Base-by-base conservation (phyloP, 768 basidiomycete species). In the Trametes coccinea region DNA sequence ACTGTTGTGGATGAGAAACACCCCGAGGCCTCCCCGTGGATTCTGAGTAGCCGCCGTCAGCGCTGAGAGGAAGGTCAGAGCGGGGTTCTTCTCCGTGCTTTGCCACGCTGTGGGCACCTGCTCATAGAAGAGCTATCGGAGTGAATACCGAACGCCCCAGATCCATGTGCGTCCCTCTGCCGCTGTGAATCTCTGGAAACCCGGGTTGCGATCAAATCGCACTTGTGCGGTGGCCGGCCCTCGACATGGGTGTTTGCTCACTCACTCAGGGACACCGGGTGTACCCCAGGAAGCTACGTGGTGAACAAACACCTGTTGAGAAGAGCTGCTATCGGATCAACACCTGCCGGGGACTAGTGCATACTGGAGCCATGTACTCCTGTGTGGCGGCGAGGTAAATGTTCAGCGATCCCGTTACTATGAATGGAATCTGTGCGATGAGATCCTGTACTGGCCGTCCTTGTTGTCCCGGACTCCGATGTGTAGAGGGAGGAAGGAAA, bases 191-290 rank as follows among this genome's bases (percentile, higher is more conserved):
- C 27, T 45, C 16, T 31, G 27, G 11, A 22, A 47, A 22, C 49
- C 49, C 31, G 57, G n/a, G 57, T 51, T 59, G 57, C 57, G 57
- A 59, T 59, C 57, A 59, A 52, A 59, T 59, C 57, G 57, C 57
- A 59, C 57, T 52, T 14, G 33, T 16, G 34, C 34, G 11, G 34
- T 11, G 34, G 49, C 41, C 5, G 57, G 22, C 22, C 22, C 22
- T 22, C 43, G 48, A 47, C 49, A 40, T n/a, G 27, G 31, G 41
- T 3, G 40, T n/a, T 27, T 44, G 27, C 53, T 39, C 7, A 22
- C 22, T 22, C 22, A 22, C 22, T 22, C 22, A 22, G 22, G 22
- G 22, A 22, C 22, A 22, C 22, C 22, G 22, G 22, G 22, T 22
- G 22, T 22, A 22, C 22, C 22, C 22, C 22, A 22, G 22, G 22